phyloP scores from a whole-genome alignment of 768 basidiomycete species.

The Lactarius tabidus region DNA sequence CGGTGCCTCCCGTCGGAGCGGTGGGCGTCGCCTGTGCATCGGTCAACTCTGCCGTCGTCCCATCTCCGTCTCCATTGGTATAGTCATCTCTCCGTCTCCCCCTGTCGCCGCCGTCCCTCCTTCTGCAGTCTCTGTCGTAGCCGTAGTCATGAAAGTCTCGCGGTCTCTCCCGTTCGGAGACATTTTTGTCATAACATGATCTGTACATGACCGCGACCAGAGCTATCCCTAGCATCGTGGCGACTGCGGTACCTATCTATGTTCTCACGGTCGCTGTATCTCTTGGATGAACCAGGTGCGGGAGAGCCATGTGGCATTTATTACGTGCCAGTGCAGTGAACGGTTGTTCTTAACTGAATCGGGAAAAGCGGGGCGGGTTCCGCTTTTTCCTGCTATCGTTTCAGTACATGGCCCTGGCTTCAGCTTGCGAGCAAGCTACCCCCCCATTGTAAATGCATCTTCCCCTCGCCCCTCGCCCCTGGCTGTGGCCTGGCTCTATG shows the following conservation, averaged over 20 bases:
- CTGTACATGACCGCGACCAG: not conserved
- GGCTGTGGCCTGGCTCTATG: too few relatives aligned
- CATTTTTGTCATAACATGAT: conserved; percentile 7
- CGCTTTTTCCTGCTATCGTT: too few relatives aligned
- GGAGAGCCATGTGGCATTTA: conserved; percentile 26
- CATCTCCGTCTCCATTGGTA: conserved; percentile 24
- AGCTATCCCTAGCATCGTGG: not conserved
- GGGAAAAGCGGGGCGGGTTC: not conserved
- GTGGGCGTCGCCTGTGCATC: too few relatives aligned
- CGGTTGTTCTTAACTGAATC: not conserved
- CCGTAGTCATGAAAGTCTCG: conserved; percentile 3
- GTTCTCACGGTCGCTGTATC: conserved; percentile 10
- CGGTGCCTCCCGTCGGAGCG: too few relatives aligned
- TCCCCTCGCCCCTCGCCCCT: too few relatives aligned
- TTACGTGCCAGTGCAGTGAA: not conserved
- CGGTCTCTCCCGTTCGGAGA: conserved; percentile 5
- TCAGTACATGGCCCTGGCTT: too few relatives aligned
- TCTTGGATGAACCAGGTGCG: conserved; percentile 14
- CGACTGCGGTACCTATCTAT: conserved; percentile 6
- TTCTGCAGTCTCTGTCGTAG: not conserved
- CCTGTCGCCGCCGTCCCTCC: too few relatives aligned
- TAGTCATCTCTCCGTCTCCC: conserved; percentile 19
- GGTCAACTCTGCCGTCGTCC: conserved; percentile 19
- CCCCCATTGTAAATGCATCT: too few relatives aligned
- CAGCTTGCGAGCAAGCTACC: too few relatives aligned